A percentile compares a stretch with the other conserved stretches of the same genome.
phyloP scores from a whole-genome alignment of 495 filamentous ascomycete species.

The Aspergillus haitiensis region DNA sequence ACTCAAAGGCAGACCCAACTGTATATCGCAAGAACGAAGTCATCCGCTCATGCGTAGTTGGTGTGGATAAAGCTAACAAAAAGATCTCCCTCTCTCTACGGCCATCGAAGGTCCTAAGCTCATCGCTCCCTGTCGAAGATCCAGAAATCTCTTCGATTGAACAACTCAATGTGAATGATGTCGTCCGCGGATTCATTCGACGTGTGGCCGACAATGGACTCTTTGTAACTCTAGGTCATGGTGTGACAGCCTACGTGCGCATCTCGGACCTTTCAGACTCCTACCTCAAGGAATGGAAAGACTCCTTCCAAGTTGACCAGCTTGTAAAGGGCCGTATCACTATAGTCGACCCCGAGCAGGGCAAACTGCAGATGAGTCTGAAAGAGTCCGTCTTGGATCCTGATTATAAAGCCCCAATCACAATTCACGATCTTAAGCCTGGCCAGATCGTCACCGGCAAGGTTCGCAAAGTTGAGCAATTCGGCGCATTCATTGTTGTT shows the following conservation, averaged over 20 bases:
- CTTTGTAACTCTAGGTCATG: slow-evolving; percentile 75
- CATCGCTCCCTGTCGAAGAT: slow-evolving; percentile 79
- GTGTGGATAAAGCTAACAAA: slow-evolving; percentile 81
- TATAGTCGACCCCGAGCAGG: slow-evolving; percentile 58
- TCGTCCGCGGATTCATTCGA: slow-evolving; percentile 86
- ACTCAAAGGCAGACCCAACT: slow-evolving; percentile 66
- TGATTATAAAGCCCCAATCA: slow-evolving; percentile 67
- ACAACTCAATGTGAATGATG: slow-evolving; percentile 73
- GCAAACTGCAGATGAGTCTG: slow-evolving; percentile 79
- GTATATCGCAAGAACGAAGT: slow-evolving; percentile 78
- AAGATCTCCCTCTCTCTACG: slow-evolving; percentile 76
- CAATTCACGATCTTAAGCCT: slow-evolving; percentile 68
- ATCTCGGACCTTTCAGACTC: slow-evolving; percentile 86
- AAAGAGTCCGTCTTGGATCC: slow-evolving; percentile 81
- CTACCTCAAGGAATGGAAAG: slow-evolving; percentile 94
- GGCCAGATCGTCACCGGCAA: slow-evolving; percentile 85
- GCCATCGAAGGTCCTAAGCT: slow-evolving; percentile 84
- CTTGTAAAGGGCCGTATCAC: slow-evolving; percentile 85
- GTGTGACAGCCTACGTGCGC: slow-evolving; percentile 76
- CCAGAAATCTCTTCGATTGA: slow-evolving; percentile 66
- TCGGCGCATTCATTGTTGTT: slow-evolving; percentile 89
- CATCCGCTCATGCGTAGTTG: slow-evolving; percentile 76
- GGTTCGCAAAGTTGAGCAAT: slow-evolving; percentile 89
- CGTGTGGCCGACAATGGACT: slow-evolving; percentile 82
- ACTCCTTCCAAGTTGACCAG: slow-evolving; percentile 79